These are phyloP conservation scores for Smittium culicis DNA, from an alignment of 371 early-diverging fungal species.

Conservation along the genomic window DNA sequence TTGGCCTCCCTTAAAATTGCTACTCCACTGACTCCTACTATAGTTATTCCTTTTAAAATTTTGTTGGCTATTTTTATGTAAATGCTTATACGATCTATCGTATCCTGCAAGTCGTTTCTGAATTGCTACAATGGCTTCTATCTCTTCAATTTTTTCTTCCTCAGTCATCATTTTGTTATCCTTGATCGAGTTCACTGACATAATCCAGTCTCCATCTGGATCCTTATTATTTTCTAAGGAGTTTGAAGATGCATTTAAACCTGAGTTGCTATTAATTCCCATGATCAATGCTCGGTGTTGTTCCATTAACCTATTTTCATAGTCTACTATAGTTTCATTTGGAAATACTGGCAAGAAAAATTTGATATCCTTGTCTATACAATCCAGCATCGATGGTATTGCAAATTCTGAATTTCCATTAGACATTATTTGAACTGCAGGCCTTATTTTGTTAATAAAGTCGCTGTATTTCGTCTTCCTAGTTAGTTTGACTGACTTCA, in stretches of 20 bases:
- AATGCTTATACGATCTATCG: background rate
- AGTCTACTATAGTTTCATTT: background rate
- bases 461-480: background rate
- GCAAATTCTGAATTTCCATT: background rate
- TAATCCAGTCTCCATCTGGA: background rate
- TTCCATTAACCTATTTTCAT: background rate
- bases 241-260: background rate
- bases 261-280: background rate
- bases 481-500: background rate
- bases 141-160: background rate
- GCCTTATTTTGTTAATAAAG: background rate
- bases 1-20: background rate
- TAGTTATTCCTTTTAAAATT: background rate
- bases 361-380: background rate
- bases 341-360: background rate
- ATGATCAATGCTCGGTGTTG: background rate
- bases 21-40: background rate
- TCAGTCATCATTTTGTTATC: background rate
- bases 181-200: background rate
- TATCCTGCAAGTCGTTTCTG: background rate
- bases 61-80: background rate
- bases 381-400: background rate
- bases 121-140: background rate
- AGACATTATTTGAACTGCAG: background rate
- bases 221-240: background rate